Percentiles rank a stretch among this genome's conserved stretches.
These are phyloP conservation scores for Boletus coccyginus DNA, from an alignment of 768 basidiomycete genomes.

Conservation along the genomic window DNA sequence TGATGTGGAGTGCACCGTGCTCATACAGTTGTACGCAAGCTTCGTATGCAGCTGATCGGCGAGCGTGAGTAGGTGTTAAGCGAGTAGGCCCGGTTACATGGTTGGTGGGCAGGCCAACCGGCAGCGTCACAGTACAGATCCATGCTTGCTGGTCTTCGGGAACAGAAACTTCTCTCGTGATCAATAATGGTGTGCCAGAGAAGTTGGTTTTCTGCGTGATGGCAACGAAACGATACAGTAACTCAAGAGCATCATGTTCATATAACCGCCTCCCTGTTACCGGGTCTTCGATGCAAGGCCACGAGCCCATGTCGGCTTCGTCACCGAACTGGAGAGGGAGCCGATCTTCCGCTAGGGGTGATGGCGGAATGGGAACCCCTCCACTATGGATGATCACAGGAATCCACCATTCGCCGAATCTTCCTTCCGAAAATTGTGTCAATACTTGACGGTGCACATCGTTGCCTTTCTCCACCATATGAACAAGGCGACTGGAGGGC, in stretches of 20 bases:
- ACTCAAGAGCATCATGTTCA: conserved; percentile 53
- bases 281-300: conserved; percentile 54
- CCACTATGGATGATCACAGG: conserved; percentile 38
- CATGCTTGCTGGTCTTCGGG: conserved; percentile 24
- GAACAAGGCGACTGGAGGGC: conserved; percentile 51
- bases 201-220: conserved; percentile 10
- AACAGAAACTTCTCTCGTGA: conserved; percentile 22
- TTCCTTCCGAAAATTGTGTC: conserved; percentile 39
- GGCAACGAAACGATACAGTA: conserved; percentile 52
- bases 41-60: conserved; percentile 56
- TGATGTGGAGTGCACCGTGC: conserved; percentile 50
- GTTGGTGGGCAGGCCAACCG: conserved; percentile 40
- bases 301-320: conserved; percentile 28
- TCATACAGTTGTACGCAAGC: conserved; percentile 51
- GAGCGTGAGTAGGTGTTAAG: conserved; percentile 48
- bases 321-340: conserved; percentile 49
- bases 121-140: conserved; percentile 50
- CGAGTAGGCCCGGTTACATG: conserved; percentile 45
- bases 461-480: conserved; percentile 62
- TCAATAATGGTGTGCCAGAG: conserved; percentile 17
- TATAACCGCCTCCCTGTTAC: conserved; percentile 59
- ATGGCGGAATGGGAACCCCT: conserved; percentile 42
- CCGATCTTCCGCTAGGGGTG: conserved; percentile 36
- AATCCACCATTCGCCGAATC: conserved; percentile 50
- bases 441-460: conserved; percentile 53